phyloP scores from a whole-genome alignment of 129 eudicot species.

The Tanacetum coccineum region DNA sequence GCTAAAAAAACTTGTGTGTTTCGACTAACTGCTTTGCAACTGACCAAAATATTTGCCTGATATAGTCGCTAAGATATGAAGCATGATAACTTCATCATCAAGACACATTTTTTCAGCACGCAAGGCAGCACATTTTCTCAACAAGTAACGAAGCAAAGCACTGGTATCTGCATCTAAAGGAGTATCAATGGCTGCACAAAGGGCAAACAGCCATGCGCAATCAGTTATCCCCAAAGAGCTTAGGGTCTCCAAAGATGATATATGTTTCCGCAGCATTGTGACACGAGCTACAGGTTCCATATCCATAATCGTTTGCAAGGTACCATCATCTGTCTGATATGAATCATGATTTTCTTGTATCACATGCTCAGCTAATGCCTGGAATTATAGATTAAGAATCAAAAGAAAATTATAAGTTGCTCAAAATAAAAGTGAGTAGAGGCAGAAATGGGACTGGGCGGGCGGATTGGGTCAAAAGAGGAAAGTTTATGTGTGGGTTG shows the following conservation, averaged over 20 bases:
- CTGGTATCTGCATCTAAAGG: constrained; percentile 71
- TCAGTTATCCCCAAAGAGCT: constrained; percentile 42
- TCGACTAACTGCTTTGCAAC: constrained; percentile 36
- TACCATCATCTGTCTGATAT: constrained; percentile 26
- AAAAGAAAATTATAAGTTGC: background rate
- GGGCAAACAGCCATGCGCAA: constrained; percentile 83
- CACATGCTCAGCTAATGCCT: constrained; percentile 58
- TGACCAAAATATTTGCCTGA: constrained; percentile 89
- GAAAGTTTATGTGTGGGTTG: background rate
- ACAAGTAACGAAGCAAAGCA: constrained; percentile 74
- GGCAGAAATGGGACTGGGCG: background rate
- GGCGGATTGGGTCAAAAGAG: background rate
- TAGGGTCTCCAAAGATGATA: constrained; percentile 41
- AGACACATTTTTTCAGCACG: constrained; percentile 58
- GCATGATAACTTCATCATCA: constrained; percentile 78
- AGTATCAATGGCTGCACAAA: constrained; percentile 75
- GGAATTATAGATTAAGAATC: constrained; percentile 14
- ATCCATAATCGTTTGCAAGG: constrained; percentile 41
- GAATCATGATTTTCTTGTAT: constrained; percentile 32
- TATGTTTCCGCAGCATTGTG: constrained; percentile 53
- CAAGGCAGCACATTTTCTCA: constrained; percentile 71
- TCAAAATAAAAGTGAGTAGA: background rate
- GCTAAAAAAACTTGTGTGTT: background rate
- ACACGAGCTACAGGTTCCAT: constrained; percentile 70
- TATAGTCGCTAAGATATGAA: constrained; percentile 69